phyloP scores from a whole-genome alignment of 179 eudicot genomes.

The Silene noctiflora region DNA sequence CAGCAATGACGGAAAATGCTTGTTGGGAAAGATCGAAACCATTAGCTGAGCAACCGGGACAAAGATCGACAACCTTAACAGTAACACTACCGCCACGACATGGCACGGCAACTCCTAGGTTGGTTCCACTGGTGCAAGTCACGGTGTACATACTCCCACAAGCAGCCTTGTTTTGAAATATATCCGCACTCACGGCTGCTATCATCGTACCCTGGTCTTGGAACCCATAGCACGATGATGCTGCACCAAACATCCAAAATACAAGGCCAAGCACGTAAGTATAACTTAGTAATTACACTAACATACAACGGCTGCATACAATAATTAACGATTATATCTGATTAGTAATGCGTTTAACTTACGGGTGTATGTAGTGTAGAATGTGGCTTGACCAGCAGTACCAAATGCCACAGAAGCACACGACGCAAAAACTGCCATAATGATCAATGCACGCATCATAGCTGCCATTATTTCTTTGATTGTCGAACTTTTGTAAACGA shows the following conservation, averaged over 20 bases:
- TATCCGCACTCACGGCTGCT: constrained; percentile 47
- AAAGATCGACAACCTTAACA: constrained; percentile 48
- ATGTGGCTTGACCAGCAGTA: constrained; percentile 32
- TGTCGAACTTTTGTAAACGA: too few relatives aligned
- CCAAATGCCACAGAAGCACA: constrained; percentile 21
- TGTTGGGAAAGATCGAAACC: constrained; percentile 48
- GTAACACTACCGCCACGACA: constrained; percentile 42
- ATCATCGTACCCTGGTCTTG: constrained; percentile 38
- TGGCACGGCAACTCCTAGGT: constrained; percentile 38
- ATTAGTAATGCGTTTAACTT: constrained; percentile 10
- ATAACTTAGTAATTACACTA: neutral
- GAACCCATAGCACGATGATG: constrained; percentile 48
- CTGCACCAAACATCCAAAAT: constrained; percentile 14
- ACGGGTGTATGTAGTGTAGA: constrained; percentile 36
- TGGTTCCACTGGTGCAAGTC: constrained; percentile 44
- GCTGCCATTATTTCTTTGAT: constrained; percentile 12
- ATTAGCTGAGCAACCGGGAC: constrained; percentile 43
- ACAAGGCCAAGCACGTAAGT: neutral
- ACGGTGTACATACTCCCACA: constrained; percentile 40
- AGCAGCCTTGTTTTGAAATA: constrained; percentile 40
- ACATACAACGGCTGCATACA: too few relatives aligned
- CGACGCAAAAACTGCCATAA: constrained; percentile 12
- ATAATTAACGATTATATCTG: too few relatives aligned
- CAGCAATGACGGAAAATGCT: constrained; percentile 47
- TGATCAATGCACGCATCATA: constrained; percentile 10